A percentile compares a stretch with the other conserved stretches of the same genome.
phyloP scores from a whole-genome alignment of 306 rosid species.

The Aeschynomene evenia region DNA sequence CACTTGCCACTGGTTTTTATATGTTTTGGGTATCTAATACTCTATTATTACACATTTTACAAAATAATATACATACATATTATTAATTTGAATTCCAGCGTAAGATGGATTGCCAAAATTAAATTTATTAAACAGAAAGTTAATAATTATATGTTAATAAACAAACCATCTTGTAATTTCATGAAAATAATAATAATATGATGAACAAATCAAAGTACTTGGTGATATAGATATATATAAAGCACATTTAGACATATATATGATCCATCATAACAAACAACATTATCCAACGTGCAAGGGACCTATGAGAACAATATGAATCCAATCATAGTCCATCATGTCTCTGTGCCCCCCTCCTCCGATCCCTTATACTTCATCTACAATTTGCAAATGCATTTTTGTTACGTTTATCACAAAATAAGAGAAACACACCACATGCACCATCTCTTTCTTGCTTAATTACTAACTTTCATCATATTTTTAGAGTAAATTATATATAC shows the following conservation, averaged over 20 bases:
- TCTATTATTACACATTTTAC: not conserved
- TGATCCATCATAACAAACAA: slow-evolving; percentile 32
- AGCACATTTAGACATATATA: no score
- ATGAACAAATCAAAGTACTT: not conserved
- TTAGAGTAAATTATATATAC: no score
- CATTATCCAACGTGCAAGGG: slow-evolving; percentile 35
- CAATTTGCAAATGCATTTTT: slow-evolving; percentile 3
- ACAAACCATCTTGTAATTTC: not conserved
- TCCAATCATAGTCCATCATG: slow-evolving; percentile 29
- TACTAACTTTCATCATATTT: not conserved
- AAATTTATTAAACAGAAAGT: not conserved
- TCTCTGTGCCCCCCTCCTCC: slow-evolving; percentile 29
- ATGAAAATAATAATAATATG: not conserved
- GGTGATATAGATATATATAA: not conserved
- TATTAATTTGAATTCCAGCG: not conserved
- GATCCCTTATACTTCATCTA: not conserved
- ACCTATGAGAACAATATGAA: slow-evolving; percentile 34
- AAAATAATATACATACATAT: no score
- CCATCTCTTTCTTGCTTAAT: not conserved
- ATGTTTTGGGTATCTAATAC: no score
- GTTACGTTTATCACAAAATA: not conserved
- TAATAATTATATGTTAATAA: no score
- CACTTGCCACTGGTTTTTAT: no score
- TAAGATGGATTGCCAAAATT: not conserved
- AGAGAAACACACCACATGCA: slow-evolving; percentile 26